These are phyloP conservation scores for Trifolium pratense DNA, from an alignment of 306 rosid genomes.

Conservation along the genomic window DNA sequence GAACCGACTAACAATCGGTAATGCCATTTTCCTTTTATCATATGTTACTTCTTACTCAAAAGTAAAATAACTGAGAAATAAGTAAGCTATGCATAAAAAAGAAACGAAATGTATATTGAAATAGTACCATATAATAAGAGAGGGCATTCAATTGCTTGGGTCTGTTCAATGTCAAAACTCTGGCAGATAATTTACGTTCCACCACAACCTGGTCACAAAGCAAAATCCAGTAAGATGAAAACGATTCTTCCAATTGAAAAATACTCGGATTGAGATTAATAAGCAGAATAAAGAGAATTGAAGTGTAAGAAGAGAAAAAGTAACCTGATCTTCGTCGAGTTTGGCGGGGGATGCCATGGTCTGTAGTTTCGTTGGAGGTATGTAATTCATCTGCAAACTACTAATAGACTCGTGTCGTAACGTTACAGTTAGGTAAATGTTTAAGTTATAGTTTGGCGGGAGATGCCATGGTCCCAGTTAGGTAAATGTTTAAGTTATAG, in stretches of 20 bases:
- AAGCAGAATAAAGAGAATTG: no score
- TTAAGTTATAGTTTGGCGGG: no score
- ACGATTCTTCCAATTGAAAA: slow-evolving; percentile 13
- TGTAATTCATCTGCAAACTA: no score
- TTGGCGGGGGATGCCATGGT: not conserved
- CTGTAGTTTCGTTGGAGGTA: not conserved
- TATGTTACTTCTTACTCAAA: not conserved
- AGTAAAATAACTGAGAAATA: slow-evolving; percentile 17
- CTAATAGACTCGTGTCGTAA: no score
- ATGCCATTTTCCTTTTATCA: not conserved
- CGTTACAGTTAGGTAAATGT: no score
- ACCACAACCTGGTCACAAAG: slow-evolving; percentile 62
- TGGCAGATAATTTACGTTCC: slow-evolving; percentile 53
- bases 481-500: no score
- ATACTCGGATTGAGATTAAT: not conserved
- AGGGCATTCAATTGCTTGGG: slow-evolving; percentile 82
- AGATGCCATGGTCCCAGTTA: no score
- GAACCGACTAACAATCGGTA: no score
- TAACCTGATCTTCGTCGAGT: not conserved
- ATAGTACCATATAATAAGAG: slow-evolving; percentile 71
- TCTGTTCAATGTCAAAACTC: slow-evolving; percentile 71
- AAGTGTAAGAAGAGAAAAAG: not conserved
- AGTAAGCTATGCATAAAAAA: not conserved
- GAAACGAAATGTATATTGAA: no score
- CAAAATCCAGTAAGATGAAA: not conserved